Conservation (phyloP, 2,329 filamentous ascomycete genomes). For the Claviceps purpurea region DNA sequence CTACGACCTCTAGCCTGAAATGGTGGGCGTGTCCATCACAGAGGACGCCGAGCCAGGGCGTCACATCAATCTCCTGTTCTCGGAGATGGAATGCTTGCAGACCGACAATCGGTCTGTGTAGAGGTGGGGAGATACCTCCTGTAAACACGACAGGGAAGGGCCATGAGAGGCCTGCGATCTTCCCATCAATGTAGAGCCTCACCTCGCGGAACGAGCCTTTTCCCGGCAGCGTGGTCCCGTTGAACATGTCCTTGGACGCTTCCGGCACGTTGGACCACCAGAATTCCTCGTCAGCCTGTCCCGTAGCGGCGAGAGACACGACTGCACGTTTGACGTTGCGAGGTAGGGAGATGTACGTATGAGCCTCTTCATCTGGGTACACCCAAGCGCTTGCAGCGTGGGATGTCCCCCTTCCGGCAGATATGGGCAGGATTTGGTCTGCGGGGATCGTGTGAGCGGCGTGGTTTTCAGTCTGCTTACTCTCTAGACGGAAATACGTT, state of each 20-base stretch:
- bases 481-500: constrained; percentile 45
- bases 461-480: neutral
- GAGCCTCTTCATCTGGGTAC: constrained; percentile 49
- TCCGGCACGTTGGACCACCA: constrained; percentile 72
- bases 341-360: constrained; percentile 47
- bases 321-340: constrained; percentile 54
- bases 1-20: constrained; percentile 55
- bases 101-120: constrained; percentile 68
- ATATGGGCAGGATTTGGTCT: constrained; percentile 55
- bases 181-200: constrained; percentile 60
- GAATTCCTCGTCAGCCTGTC: constrained; percentile 66
- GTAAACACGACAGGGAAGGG: constrained; percentile 76
- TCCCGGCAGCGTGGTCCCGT: constrained; percentile 44
- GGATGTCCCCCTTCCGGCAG: constrained; percentile 32
- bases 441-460: constrained; percentile 26
- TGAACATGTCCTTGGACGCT: constrained; percentile 46
- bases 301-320: constrained; percentile 64
- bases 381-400: constrained; percentile 48
- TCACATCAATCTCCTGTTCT: constrained; percentile 73
- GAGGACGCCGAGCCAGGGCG: constrained; percentile 58
- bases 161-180: constrained; percentile 63
- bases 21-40: constrained; percentile 51
- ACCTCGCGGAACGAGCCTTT: constrained; percentile 67
- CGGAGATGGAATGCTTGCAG: constrained; percentile 66
- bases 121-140: constrained; percentile 60